Evolutionary conservation across 257 asterid genomes (phyloP).

Genomic region (Jacaranda copaia): DNA sequence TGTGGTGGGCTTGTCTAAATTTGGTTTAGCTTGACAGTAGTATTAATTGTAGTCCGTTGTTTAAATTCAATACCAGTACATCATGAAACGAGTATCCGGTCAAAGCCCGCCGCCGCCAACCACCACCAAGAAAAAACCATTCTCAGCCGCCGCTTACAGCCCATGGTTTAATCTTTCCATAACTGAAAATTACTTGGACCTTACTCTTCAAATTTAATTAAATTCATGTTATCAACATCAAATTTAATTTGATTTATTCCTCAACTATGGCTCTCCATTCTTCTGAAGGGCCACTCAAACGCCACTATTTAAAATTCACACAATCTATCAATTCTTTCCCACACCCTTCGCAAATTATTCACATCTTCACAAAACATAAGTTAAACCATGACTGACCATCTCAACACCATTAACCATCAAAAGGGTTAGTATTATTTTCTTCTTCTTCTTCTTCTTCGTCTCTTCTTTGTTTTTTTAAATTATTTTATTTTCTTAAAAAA

Average conservation of each 20-base stretch:
- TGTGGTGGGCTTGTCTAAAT: constrained; percentile 14
- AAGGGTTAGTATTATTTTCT: constrained; percentile 30
- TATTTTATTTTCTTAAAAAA: too few species aligned
- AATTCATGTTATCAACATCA: background rate
- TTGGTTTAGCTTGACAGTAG: background rate
- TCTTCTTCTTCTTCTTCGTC: background rate
- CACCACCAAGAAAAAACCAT: constrained; percentile 4
- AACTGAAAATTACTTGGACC: background rate
- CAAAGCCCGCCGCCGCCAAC: background rate
- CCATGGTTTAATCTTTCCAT: constrained; percentile 26
- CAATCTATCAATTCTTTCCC: background rate
- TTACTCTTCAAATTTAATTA: background rate
- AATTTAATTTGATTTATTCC: background rate
- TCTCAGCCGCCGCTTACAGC: constrained; percentile 34
- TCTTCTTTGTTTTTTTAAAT: background rate
- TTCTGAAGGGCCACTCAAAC: constrained; percentile 34
- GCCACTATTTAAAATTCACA: constrained; percentile 36
- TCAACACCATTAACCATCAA: constrained; percentile 13
- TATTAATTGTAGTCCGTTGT: background rate
- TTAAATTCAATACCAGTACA: background rate
- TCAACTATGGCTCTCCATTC: constrained; percentile 32
- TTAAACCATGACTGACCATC: constrained; percentile 26
- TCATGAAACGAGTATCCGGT: background rate
- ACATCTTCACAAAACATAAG: background rate
- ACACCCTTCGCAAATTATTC: background rate